Percentiles rank a stretch among this genome's conserved stretches.
Conservation (phyloP, 2,329 filamentous ascomycete species). For the Ascochyta clinopodiicola region DNA sequence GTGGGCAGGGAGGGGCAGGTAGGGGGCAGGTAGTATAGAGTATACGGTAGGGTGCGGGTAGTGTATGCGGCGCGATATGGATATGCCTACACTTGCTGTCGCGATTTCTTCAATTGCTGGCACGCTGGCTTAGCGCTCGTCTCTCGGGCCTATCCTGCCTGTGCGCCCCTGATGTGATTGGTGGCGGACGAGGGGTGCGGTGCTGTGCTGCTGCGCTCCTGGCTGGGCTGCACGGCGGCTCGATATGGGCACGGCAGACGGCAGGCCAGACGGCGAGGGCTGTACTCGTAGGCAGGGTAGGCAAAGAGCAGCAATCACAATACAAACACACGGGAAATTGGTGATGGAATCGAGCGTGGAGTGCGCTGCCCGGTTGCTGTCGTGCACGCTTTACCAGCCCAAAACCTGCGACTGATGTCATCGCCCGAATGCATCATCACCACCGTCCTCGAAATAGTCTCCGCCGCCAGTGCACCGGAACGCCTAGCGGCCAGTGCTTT, state of each 20-base stretch:
- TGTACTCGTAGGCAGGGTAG: too few relatives aligned
- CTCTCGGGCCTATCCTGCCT: constrained; percentile 29
- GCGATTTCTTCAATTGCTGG: constrained; percentile 46
- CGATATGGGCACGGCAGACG: too few relatives aligned
- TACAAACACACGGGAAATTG: neutral
- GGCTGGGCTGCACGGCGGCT: too few relatives aligned
- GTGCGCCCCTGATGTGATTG: constrained; percentile 29
- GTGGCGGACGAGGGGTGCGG: constrained; percentile 17
- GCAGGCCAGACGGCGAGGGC: too few relatives aligned
- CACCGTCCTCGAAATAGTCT: constrained; percentile 4
- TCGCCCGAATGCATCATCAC: constrained; percentile 15
- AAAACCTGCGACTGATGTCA: constrained; percentile 16
- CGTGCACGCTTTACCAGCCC: constrained; percentile 5
- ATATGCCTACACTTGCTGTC: constrained; percentile 1
- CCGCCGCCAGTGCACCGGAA: constrained; percentile 3
- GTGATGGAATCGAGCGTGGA: neutral
- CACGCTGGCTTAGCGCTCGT: constrained; percentile 42
- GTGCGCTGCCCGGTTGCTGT: constrained; percentile 1
- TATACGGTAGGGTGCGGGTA: too few relatives aligned
- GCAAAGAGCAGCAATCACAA: neutral
- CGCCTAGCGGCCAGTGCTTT: constrained; percentile 10
- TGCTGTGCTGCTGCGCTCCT: too few relatives aligned
- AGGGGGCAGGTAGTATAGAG: too few relatives aligned
- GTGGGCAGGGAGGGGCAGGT: neutral
- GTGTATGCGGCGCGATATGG: neutral